These are phyloP conservation scores for Lactarius vividus DNA, from an alignment of 768 basidiomycete species.

Conservation along the genomic window DNA sequence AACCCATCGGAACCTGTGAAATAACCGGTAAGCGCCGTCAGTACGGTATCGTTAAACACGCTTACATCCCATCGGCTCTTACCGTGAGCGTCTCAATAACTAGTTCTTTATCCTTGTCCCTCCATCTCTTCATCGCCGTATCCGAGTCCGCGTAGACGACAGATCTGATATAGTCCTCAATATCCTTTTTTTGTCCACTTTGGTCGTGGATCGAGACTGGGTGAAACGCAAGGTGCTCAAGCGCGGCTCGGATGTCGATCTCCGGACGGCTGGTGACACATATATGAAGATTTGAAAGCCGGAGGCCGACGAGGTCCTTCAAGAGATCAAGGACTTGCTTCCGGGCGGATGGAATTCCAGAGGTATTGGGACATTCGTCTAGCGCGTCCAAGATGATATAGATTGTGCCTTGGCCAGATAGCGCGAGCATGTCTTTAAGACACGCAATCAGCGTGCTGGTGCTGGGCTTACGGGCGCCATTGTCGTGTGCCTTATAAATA, in stretches of 20 bases:
- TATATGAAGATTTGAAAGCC: background rate
- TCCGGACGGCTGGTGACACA: background rate
- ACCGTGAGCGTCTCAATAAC: too few relatives aligned
- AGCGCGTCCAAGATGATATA: background rate
- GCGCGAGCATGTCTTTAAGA: background rate
- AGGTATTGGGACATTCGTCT: background rate
- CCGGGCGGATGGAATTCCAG: background rate
- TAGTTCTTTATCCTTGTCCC: too few relatives aligned
- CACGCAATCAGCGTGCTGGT: background rate
- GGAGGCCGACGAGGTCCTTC: background rate
- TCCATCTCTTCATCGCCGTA: too few relatives aligned
- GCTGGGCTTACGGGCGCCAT: background rate
- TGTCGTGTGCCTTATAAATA: background rate
- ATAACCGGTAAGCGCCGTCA: background rate
- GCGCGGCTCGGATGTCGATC: background rate
- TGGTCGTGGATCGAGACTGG: too few relatives aligned
- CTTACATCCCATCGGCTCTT: background rate
- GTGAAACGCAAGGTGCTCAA: too few relatives aligned
- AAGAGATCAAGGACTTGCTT: background rate
- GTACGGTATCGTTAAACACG: background rate
- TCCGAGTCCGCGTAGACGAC: too few relatives aligned
- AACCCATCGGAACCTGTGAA: background rate
- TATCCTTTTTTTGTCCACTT: too few relatives aligned
- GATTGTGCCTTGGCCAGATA: background rate
- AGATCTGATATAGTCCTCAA: too few relatives aligned